A percentile compares a stretch with the other conserved stretches of the same genome.
Evolutionary conservation across 1,284 basidiomycete species (phyloP).

Genomic region (Thelephora terrestris): DNA sequence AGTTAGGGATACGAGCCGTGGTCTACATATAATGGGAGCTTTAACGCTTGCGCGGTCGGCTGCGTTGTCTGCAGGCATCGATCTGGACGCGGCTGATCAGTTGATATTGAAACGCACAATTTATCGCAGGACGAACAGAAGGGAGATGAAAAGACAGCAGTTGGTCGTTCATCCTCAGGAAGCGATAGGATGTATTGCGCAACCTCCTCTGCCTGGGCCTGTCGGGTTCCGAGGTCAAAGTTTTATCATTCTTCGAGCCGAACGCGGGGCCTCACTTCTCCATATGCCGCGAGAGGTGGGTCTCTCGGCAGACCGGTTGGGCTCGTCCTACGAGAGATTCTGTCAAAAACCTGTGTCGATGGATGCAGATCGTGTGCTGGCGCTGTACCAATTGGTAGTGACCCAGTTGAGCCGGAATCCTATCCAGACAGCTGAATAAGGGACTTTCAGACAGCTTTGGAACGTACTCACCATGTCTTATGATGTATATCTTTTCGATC

Average conservation of each 20-base stretch:
- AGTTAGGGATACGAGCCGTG: conserved; percentile 41
- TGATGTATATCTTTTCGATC: conserved; percentile 70
- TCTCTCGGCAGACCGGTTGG: conserved; percentile 48
- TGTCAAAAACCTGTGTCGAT: neutral
- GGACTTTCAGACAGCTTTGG: neutral
- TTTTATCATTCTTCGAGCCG: too few relatives aligned
- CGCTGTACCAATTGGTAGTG: conserved; percentile 46
- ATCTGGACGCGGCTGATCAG: conserved; percentile 33
- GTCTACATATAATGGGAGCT: conserved; percentile 62
- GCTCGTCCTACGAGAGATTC: neutral
- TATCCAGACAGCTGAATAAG: conserved; percentile 18
- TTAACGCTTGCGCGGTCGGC: conserved; percentile 52
- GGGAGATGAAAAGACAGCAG: conserved; percentile 70
- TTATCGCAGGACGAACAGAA: conserved; percentile 45
- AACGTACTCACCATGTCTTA: conserved; percentile 54
- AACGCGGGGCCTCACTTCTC: conserved; percentile 34
- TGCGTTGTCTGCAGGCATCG: conserved; percentile 75
- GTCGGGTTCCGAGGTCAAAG: neutral
- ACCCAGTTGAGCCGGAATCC: conserved; percentile 72
- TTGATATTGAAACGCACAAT: neutral
- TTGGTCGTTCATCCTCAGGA: conserved; percentile 60
- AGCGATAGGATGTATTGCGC: conserved; percentile 54
- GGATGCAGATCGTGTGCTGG: neutral
- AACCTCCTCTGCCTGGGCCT: conserved; percentile 71
- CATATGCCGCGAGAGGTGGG: conserved; percentile 69